phyloP scores from a whole-genome alignment of 768 basidiomycete species.

The Clitopilus passeckerianus region DNA sequence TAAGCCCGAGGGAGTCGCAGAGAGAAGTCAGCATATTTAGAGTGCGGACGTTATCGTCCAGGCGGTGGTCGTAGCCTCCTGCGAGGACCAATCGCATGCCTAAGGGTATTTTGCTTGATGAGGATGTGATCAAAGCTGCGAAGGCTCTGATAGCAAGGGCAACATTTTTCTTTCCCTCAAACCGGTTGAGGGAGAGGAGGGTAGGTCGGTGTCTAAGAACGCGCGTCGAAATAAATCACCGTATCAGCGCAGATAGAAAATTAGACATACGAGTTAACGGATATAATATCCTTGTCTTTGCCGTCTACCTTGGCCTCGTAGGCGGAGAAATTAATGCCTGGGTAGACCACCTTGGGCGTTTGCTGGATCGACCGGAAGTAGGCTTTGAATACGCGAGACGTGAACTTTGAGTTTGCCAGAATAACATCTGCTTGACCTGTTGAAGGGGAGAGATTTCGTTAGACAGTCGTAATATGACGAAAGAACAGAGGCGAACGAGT shows the following conservation, averaged over 20 bases:
- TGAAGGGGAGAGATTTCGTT: neutral
- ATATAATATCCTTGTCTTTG: conserved; percentile 44
- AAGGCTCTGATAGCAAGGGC: conserved; percentile 80
- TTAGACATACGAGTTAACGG: conserved; percentile 54
- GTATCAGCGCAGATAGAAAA: neutral
- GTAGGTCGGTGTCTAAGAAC: conserved; percentile 56
- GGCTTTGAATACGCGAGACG: conserved; percentile 70
- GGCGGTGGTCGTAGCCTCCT: conserved; percentile 89
- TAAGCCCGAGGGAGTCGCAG: conserved; percentile 48
- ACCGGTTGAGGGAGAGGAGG: conserved; percentile 86
- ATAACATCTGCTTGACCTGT: conserved; percentile 86
- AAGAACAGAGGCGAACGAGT: conserved; percentile 53
- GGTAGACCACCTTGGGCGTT: conserved; percentile 82
- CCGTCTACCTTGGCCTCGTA: conserved; percentile 49
- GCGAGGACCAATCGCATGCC: conserved; percentile 1
- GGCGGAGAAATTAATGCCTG: conserved; percentile 80
- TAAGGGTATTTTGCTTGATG: neutral
- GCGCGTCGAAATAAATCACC: neutral
- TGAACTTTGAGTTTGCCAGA: conserved; percentile 89
- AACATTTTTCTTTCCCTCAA: conserved; percentile 93
- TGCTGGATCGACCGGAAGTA: conserved; percentile 67
- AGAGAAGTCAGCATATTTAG: conserved; percentile 59
- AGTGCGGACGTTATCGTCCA: conserved; percentile 78
- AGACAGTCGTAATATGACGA: neutral
- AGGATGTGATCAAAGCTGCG: conserved; percentile 48